Evolutionary conservation across 139 green algal species (phyloP).

Genomic region (Haematococcus lacustris): DNA sequence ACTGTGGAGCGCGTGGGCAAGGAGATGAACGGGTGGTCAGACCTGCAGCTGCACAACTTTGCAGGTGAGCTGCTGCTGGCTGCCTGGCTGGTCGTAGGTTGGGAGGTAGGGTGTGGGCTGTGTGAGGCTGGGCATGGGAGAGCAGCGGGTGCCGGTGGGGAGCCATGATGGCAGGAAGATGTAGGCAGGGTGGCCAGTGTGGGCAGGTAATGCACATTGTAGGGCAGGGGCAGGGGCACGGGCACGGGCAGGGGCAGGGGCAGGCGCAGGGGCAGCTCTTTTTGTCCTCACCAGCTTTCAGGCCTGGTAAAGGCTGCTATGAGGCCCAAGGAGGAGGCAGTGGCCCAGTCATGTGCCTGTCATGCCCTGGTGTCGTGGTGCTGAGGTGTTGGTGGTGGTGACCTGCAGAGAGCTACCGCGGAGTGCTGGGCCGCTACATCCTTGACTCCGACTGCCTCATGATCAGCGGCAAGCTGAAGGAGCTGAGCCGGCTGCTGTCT

Average conservation of each 20-base stretch:
- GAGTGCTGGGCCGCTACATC: constrained; percentile 26
- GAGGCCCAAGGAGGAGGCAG: neutral
- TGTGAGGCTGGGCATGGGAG: neutral
- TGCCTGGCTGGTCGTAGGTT: neutral
- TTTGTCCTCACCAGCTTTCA: neutral
- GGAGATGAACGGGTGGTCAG: constrained; percentile 61
- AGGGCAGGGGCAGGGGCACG: too few species aligned
- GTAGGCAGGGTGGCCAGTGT: neutral
- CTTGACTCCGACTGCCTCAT: constrained; percentile 35
- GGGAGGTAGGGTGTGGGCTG: neutral
- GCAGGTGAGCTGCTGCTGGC: constrained; percentile 9
- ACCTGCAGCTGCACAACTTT: constrained; percentile 78
- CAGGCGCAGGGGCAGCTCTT: too few species aligned
- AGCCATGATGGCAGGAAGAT: neutral
- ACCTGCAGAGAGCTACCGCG: constrained; percentile 14
- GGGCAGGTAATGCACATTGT: neutral
- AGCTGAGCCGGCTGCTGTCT: constrained; percentile 51
- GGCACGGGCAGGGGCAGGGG: too few species aligned
- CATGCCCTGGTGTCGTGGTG: neutral
- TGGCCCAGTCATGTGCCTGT: neutral
- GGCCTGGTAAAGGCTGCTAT: neutral
- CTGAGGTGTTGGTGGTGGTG: neutral
- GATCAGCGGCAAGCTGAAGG: constrained; percentile 35
- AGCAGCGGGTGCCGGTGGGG: neutral
- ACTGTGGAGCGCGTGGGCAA: constrained; percentile 49